Evolutionary conservation across 176 grass and related monocot genomes (phyloP).

Genomic region (Zea mays): Zm-B73-REFERENCE-NAM-5.0 NC_050103.1:138926501-138927000

Average conservation of each 20-base stretch:
- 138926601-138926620: slow-evolving; percentile 33
- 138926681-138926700: slow-evolving; percentile 38
- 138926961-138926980: too few relatives aligned
- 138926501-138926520: slow-evolving; percentile 35
- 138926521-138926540: slow-evolving; percentile 42
- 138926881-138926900: too few relatives aligned
- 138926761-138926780: slow-evolving; percentile 32
- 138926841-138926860: too few relatives aligned
- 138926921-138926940: too few relatives aligned
- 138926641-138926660: slow-evolving; percentile 42
- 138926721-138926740: slow-evolving; percentile 29
- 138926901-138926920: too few relatives aligned
- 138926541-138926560: slow-evolving; percentile 37
- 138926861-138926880: too few relatives aligned
- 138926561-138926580: not conserved
- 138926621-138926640: slow-evolving; percentile 46
- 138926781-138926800: slow-evolving; percentile 29
- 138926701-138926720: slow-evolving; percentile 36
- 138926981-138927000: too few relatives aligned
- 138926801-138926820: not conserved
- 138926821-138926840: too few relatives aligned
- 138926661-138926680: slow-evolving; percentile 76
- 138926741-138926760: slow-evolving; percentile 48
- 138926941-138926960: too few relatives aligned
- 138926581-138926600: not conserved